Base-by-base conservation (phyloP, 495 filamentous ascomycete species). In the Aspergillus mulundensis region DNA sequence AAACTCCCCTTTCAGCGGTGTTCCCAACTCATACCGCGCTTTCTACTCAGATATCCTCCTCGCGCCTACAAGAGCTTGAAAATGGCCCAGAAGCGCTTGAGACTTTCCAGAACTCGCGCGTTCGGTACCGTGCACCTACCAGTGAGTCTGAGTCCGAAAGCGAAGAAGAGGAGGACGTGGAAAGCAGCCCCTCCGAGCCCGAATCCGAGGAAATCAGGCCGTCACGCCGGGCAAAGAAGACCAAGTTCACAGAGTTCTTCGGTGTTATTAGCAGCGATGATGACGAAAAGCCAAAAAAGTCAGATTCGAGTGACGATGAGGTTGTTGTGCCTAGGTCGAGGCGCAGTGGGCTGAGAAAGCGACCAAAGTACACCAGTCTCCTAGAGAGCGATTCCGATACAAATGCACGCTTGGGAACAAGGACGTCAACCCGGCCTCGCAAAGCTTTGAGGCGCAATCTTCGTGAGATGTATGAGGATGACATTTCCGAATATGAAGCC, bases 401-500 rank as follows among this genome's bases (percentile, higher is more conserved):
- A 12, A 50, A 28, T 50, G 40, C 40, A 0, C 25, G 19, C 6
- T 55, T 15, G 23, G 62, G 57, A 20, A 65, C 58, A 5, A 65
- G 71, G 12, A 57, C 48, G 10, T 78, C 75, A 11, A 68, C 56
- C 7, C 62, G 75, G 10, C 23, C 58, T 4, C 57, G 60, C 7
- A 68, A 65, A 24, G 44, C 57, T 5, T 56, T 71, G 52, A 70
- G 69, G 0, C 76, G 66, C 43, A 87, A 71, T 61, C 85, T 95
- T 78, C 71, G 75, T 49, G 90, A 95, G 60, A 69, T 81, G 8
- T 70, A 76, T 15, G 80, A 88, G 54, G 83, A 88, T 39, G 87
- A 87, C 16, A 79, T 86, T 18, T 89, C 82, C n/a, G 84, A 84
- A 45, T 71, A 67, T n/a, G 68, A 77, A 21, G 61, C 61, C 11